Conservation (phyloP, 805 yeast genomes). For the Priceomyces castillae region DNA sequence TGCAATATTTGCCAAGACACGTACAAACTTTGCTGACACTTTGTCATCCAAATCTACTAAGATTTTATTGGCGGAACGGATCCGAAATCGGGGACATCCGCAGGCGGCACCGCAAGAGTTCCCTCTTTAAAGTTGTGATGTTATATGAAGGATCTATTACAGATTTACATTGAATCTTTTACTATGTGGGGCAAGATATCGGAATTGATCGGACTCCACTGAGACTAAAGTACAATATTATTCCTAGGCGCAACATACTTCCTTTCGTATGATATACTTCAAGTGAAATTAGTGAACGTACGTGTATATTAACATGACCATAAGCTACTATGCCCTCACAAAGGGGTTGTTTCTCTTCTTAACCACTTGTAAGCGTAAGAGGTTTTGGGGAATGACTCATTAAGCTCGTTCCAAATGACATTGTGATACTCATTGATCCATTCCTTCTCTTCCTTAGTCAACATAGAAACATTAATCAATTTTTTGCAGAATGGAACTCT, state of each 20-base stretch:
- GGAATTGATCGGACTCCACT: no score
- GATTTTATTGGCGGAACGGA: constrained; percentile 3
- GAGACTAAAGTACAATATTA: no score
- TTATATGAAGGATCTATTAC: no score
- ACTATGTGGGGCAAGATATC: no score
- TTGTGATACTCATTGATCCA: constrained; percentile 72
- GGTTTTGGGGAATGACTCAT: constrained; percentile 34
- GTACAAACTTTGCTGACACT: background rate
- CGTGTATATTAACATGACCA: constrained; percentile 1
- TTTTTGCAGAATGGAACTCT: constrained; percentile 78
- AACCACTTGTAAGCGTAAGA: constrained; percentile 48
- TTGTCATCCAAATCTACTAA: constrained; percentile 4
- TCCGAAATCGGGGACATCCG: constrained; percentile 3
- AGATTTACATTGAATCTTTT: no score
- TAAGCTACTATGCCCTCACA: constrained; percentile 8
- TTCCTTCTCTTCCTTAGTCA: constrained; percentile 57
- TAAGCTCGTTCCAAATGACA: constrained; percentile 51
- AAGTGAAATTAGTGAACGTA: no score
- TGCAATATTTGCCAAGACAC: background rate
- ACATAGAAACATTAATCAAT: constrained; percentile 59
- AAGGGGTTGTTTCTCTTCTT: constrained; percentile 43
- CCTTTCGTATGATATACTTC: no score
- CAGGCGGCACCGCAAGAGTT: no score
- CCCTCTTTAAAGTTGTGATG: no score
- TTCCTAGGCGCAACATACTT: no score